Percentiles rank a stretch among this genome's conserved stretches.
Conservation (phyloP, 345 rosid species). For the Raphanus raphanistrum region DNA sequence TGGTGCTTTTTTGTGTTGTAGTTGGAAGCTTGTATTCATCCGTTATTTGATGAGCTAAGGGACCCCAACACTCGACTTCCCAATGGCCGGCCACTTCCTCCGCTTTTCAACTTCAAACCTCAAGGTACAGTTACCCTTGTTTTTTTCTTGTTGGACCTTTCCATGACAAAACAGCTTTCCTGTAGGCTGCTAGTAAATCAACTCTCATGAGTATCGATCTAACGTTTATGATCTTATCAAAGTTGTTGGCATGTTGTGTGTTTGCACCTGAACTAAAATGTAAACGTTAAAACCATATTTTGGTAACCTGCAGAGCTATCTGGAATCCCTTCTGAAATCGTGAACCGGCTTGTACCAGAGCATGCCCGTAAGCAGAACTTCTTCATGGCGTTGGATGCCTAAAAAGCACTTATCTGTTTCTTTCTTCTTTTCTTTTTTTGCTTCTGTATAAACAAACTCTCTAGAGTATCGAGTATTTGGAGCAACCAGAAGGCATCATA, state of each 20-base stretch:
- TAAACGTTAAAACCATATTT: not conserved
- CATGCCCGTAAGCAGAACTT: constrained; percentile 87
- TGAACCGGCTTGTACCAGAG: constrained; percentile 76
- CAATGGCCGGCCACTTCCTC: constrained; percentile 93
- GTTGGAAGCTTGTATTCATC: constrained; percentile 92
- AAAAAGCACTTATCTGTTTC: constrained; percentile 21
- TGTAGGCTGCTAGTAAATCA: constrained; percentile 4
- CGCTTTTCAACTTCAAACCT: constrained; percentile 78
- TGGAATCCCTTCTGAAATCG: constrained; percentile 63
- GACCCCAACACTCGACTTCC: constrained; percentile 87
- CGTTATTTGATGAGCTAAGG: constrained; percentile 88
- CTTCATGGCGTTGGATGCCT: constrained; percentile 84
- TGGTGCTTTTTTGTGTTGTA: constrained; percentile 27
- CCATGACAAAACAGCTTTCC: not conserved
- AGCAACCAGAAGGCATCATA: constrained; percentile 11
- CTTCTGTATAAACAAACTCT: constrained; percentile 35
- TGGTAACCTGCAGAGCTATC: constrained; percentile 56
- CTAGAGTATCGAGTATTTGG: constrained; percentile 2
- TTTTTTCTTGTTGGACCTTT: not conserved
- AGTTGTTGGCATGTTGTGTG: constrained; percentile 15
- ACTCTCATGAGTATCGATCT: not conserved
- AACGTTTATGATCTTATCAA: not conserved
- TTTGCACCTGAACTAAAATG: not conserved
- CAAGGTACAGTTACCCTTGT: constrained; percentile 49
- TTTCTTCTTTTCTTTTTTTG: not conserved